Base-by-base conservation (phyloP, 139 green algal species). In the Monoraphidium neglectum region DNA sequence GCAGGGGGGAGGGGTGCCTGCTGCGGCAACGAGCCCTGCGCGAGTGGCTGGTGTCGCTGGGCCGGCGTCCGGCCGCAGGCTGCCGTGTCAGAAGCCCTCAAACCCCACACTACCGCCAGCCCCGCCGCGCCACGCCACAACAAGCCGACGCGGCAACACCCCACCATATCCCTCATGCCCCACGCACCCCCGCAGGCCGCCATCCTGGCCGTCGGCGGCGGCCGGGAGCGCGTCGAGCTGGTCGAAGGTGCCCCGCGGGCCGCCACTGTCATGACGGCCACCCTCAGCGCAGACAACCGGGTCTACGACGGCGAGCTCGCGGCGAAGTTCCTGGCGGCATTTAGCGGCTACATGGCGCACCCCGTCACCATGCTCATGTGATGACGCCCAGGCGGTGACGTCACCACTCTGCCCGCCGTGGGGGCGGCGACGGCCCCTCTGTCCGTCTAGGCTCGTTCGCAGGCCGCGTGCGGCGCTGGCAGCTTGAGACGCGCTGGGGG, bases 241-340 rank as follows among this genome's bases (percentile, higher is more conserved):
- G 16, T 62, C 3, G 51, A 49, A n/a, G 65, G 35, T 8, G 40
- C 30, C 4, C 59, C 83, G 79, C 30, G 40, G 74, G 74, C 83
- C 81, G 2, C 70, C 3, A 73, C 56, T 5, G 57, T 83, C n/a
- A 97, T 98, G 91, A 93, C 78, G 1, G 92, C 96, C 35, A 96
- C 93, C 26, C 78, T 98, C 35, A 92, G 79, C 40, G 93, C 90
- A 18, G 95, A 98, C 79, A 79, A 95, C 69, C 80, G 95, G 0
- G 91, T 97, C 35, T 92, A 95, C 65, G 94, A 98, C 77, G 94
- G 89, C 18, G 88, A 92, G 33, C 70, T 96, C 33, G 90, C 89
- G 6, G 83, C 84, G 1, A 53, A 79, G 30, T 95, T 97, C 72
- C 82, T 98, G 72, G 76, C 85, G 12, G 87, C 90, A 3, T 98